Conservation (phyloP, 306 rosid species). For the Trifolium dubium region DNA sequence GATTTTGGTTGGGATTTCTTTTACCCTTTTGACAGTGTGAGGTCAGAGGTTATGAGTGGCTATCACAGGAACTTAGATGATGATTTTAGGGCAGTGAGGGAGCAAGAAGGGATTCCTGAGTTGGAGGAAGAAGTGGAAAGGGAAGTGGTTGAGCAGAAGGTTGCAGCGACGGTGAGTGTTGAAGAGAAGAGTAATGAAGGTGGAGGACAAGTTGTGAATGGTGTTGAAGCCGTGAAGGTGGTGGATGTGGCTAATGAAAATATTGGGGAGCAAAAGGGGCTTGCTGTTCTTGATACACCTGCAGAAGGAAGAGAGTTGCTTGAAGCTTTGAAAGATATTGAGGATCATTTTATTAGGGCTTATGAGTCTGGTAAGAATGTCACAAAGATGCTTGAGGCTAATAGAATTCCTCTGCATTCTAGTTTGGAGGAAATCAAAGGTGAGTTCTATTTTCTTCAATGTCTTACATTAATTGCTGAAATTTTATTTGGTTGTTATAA, state of each 20-base stretch:
- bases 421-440: slow-evolving; percentile 91
- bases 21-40: slow-evolving; percentile 77
- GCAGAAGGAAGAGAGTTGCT: slow-evolving; percentile 84
- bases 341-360: slow-evolving; percentile 76
- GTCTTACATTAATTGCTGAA: slow-evolving; percentile 22
- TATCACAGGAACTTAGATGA: slow-evolving; percentile 71
- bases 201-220: slow-evolving; percentile 42
- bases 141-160: slow-evolving; percentile 54
- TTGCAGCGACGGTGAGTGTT: slow-evolving; percentile 37
- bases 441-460: slow-evolving; percentile 50
- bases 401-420: slow-evolving; percentile 75
- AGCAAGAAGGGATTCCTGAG: slow-evolving; percentile 98
- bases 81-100: slow-evolving; percentile 84
- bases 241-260: slow-evolving; percentile 51
- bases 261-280: slow-evolving; percentile 57
- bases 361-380: slow-evolving; percentile 80
- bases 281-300: slow-evolving; percentile 71
- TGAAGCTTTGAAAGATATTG: slow-evolving; percentile 87
- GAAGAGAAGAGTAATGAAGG: slow-evolving; percentile 53
- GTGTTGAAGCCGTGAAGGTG: slow-evolving; percentile 54
- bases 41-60: slow-evolving; percentile 65
- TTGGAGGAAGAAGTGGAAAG: slow-evolving; percentile 77
- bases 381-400: slow-evolving; percentile 92
- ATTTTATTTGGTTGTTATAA: neutral
- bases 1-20: slow-evolving; percentile 97